Base-by-base conservation (phyloP, 108 stramenopile genomes). In the Parietichytrium sp. region DNA sequence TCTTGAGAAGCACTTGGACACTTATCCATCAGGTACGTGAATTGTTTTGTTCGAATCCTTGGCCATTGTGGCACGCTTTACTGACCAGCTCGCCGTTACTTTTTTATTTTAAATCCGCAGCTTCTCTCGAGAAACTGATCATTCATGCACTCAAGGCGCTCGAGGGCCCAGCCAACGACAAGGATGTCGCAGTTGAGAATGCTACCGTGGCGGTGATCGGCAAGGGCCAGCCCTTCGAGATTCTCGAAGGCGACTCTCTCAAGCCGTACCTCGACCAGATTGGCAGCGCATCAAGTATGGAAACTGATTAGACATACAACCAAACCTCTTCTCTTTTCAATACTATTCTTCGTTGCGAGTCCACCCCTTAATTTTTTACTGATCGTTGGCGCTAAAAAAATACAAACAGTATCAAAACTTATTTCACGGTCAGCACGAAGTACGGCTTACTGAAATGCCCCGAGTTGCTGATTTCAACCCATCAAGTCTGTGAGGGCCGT, bases 61-160 rank as follows among this genome's bases (percentile, higher is more conserved):
- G 49, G 18, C 16, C 49, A 50, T 50, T 50, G n/a, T 50, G 49
- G n/a, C 49, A 18, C 16, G n/a, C 49, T 50, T 50, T 50, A 18
- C 49, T 50, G 49, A 16, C 18, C n/a, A 50, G 18, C n/a, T 18
- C n/a, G n/a, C n/a, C n/a, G 16, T 16, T 0, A 18, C 49, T 50
- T 16, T 3, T 77, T 7, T 55, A 10, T n/a, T 13, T 15, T 16
- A 82, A 13, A 4, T 36, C 23, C 83, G 50, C 10, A 25, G 48
- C 54, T 4, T 51, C 53, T 26, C 82, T 53, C 81, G 97, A 98
- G 61, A 95, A 95, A 15, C 86, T 99, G 82, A 95, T 97, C 83
- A 92, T 97, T 85, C 96, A 98, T 88, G 96, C 95, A 10, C 82
- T 98, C 54, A 92, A 93, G 84, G 96, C 96, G 12, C 83, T 98